These are phyloP conservation scores for Rhododendron simsii DNA, from an alignment of 148 eudicot species.

Conservation along the genomic window DNA sequence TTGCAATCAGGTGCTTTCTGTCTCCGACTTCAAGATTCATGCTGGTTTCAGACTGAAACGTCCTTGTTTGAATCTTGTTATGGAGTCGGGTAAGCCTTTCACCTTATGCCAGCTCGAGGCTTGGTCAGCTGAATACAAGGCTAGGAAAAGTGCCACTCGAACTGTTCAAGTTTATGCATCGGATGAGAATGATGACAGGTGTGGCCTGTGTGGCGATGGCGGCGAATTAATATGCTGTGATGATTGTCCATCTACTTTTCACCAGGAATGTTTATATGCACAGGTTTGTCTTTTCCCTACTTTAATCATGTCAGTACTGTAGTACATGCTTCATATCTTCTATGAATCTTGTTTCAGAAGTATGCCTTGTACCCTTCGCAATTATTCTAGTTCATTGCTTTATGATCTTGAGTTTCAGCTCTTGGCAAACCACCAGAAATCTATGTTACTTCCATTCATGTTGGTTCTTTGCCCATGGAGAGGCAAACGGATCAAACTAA, in stretches of 20 bases:
- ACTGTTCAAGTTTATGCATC: constrained; percentile 45
- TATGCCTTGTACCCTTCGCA: neutral
- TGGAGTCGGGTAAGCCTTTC: constrained; percentile 78
- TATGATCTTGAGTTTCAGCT: neutral
- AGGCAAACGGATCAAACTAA: neutral
- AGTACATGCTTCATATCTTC: neutral
- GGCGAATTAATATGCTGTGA: constrained; percentile 96
- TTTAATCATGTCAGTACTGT: neutral
- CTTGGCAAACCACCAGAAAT: constrained; percentile 4
- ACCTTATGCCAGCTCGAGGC: constrained; percentile 89
- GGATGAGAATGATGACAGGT: constrained; percentile 89
- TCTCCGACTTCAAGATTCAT: constrained; percentile 68
- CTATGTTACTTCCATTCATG: neutral
- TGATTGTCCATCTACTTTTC: constrained; percentile 92
- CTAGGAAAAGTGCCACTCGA: constrained; percentile 47
- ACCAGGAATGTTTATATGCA: constrained; percentile 74
- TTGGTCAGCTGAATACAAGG: constrained; percentile 93
- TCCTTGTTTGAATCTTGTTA: constrained; percentile 74
- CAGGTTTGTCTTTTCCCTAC: constrained; percentile 49
- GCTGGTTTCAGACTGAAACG: constrained; percentile 62
- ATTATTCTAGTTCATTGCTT: neutral
- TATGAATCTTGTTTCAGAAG: neutral
- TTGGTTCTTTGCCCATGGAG: neutral
- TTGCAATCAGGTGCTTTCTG: constrained; percentile 56
- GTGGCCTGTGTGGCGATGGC: constrained; percentile 97